phyloP scores from a whole-genome alignment of 2,329 filamentous ascomycete species.

The Penicillium sp. region DNA sequence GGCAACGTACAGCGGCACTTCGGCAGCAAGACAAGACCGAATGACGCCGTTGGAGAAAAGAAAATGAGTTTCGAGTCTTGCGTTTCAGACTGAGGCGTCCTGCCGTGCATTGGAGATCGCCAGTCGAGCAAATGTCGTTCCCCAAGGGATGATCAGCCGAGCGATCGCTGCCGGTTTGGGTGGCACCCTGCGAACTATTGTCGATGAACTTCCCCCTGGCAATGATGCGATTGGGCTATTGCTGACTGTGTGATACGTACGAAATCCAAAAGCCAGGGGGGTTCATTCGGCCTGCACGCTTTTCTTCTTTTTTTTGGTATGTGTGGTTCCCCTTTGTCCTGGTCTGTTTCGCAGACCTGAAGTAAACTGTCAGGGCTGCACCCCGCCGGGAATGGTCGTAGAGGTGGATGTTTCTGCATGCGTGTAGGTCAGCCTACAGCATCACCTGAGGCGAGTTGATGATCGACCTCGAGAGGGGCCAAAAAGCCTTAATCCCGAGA shows the following conservation, averaged over 20 bases:
- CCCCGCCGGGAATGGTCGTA: no score
- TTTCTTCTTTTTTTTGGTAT: neutral
- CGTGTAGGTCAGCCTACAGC: neutral
- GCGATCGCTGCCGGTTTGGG: slow-evolving; percentile 19
- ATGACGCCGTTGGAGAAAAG: no score
- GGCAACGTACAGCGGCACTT: no score
- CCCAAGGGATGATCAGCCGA: slow-evolving; percentile 15
- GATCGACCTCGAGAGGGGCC: neutral
- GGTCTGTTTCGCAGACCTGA: no score
- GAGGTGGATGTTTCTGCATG: neutral
- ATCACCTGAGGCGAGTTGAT: neutral
- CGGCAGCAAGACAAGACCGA: no score
- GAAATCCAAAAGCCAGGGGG: slow-evolving; percentile 5
- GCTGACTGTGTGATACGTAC: slow-evolving; percentile 16
- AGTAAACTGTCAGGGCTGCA: no score
- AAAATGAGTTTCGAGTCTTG: no score
- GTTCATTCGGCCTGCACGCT: slow-evolving; percentile 1
- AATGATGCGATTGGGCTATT: slow-evolving; percentile 6
- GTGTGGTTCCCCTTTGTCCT: no score
- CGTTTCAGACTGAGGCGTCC: slow-evolving; percentile 7
- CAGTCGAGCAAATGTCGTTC: slow-evolving; percentile 14
- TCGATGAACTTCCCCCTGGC: slow-evolving; percentile 15
- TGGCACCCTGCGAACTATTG: slow-evolving; percentile 9
- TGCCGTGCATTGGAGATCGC: slow-evolving; percentile 1
- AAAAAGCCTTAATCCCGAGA: neutral